Evolutionary conservation across 2,329 filamentous ascomycete genomes (phyloP), one percentile per base, ranked within the genome.

Genomic region (Fusarium agapanthi): DNA sequence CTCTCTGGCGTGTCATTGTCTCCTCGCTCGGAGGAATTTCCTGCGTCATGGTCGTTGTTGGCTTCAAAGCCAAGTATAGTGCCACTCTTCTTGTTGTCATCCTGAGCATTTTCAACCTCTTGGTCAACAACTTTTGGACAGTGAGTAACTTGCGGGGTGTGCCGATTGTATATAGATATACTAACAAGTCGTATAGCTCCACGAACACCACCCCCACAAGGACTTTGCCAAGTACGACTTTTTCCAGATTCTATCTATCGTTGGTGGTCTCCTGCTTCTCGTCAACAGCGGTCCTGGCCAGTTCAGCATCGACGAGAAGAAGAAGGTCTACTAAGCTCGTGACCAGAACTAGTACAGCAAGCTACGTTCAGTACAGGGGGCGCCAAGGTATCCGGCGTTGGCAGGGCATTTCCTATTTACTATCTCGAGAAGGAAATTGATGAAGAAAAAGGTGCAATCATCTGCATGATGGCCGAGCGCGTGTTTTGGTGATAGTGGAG

Each of bases 171-270:
- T n/a, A 18, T 26, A 34, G 32, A 44, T 34, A 50, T 37, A n/a
- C 59, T 67, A 63, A 73, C 38, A 18, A 65, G 15, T 34, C 48
- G 50, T 7, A 24, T 75, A 97, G 93, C 94, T 99, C 76, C 95
- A 98, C 86, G 93, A 95, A 76, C 93, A 97, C 86, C 96, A 99
- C 87, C 96, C 96, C 54, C 95, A 98, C 89, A 98, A 98, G 90
- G 96, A 99, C 84, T 99, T 99, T 81, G 96, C 96, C 88, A 99
- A 99, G 87, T 99, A 99, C 89, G 96, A 99, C 83, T 99, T 99
- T 88, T 99, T 99, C 91, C 96, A 99, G 88, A 98, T 98, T 78
- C 88, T 99, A 61, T 99, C 96, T 58, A 99, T 99, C 81, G 95
- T 98, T 75, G 96, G 96, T 74, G 96, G 96, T 83, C 93, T 99